Evolutionary conservation across 768 basidiomycete genomes (phyloP), one percentile per base, ranked within the genome.

Genomic region (Clavaria fumosa): DNA sequence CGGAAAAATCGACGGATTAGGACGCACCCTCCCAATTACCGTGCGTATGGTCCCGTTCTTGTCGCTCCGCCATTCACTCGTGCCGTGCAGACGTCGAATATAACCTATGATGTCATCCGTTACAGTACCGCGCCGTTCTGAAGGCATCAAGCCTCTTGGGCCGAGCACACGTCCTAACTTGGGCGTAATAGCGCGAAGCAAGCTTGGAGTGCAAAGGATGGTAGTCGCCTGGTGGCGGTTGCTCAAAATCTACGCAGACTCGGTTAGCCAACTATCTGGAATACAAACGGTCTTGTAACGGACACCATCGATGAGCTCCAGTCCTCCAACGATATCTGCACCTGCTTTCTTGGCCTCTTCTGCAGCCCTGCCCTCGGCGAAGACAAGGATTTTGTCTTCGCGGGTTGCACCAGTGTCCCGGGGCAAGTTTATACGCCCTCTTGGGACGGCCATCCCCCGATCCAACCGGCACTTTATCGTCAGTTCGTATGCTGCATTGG

Each of bases 61-160:
- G 59, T 95, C 89, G 6, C 85, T 86, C 57, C 78, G 85, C 89
- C 93, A 99, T 52, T 96, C 90, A 32, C 78, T 75, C 3, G 78
- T 77, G 9, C 84, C 86, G 39, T 75, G 71, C 23, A 93, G 69
- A 34, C 73, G 72, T 47, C 72, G 67, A 40, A 99, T 75, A 45
- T 82, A 91, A 9, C 75, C 75, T 10, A 67, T 77, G 28, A 96
- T 66, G 42, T 96, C 86, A 35, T 89, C 83, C 1, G 86, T 85
- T 14, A 97, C 93, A 1, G 91, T 91, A 4, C 95, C 95, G 40
- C 90, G 70, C 54, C 90, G 77, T 44, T 81, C 85, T 5, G 84
- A 82, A 7, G 95, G 95, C 91, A 99, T 95, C 31, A 97, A 61
- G 39, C 93, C 93, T 37, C 85, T 74, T 28, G 89, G 91, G 48